Evolutionary conservation across 495 filamentous ascomycete genomes (phyloP), one percentile per base, ranked within the genome.

Genomic region (Podospora australis): DNA sequence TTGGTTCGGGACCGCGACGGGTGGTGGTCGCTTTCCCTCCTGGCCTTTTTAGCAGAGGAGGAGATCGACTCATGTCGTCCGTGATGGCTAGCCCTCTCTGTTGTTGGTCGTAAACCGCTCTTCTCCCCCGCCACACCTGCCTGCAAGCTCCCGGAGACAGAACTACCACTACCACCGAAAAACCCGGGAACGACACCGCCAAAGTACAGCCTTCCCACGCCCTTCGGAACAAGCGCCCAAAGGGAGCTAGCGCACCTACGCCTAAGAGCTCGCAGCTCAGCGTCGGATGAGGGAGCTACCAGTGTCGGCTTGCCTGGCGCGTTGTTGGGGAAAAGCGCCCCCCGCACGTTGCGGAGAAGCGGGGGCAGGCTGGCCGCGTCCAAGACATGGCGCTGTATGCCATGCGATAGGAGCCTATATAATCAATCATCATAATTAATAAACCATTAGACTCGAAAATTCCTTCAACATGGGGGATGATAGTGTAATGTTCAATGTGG

Each of bases 271-370:
- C 60, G 65, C 48, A 73, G 61, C 55, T 72, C 65, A 46, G 72
- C 69, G 29, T 70, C 62, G 52, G 66, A 70, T 22, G 70, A 64
- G 45, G 77, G 75, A 22, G 72, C 56, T 21, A 68, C 51, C 46
- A 78, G 61, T 44, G 63, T 67, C 49, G 74, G 59, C 10, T 65
- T 60, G 28, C 69, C 77, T 49, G 70, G 72, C 48, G 78, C 66
- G 67, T 92, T 90, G 69, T 83, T 79, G 22, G 90, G 89, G 63
- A 95, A 95, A 35, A 95, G 67, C 45, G 83, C 74, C 41, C 75
- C 78, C 63, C 91, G 82, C 56, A 81, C 73, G 47, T 74, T 77
- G 59, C 81, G 78, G 51, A 97, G 82, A 48, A 90, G 71, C 54
- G 78, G 75, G 65, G 88, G 87, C 44, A 92, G 73, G 56, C 81